Conservation (phyloP, 2,329 filamentous ascomycete species). For the Truncatella angustata region DNA sequence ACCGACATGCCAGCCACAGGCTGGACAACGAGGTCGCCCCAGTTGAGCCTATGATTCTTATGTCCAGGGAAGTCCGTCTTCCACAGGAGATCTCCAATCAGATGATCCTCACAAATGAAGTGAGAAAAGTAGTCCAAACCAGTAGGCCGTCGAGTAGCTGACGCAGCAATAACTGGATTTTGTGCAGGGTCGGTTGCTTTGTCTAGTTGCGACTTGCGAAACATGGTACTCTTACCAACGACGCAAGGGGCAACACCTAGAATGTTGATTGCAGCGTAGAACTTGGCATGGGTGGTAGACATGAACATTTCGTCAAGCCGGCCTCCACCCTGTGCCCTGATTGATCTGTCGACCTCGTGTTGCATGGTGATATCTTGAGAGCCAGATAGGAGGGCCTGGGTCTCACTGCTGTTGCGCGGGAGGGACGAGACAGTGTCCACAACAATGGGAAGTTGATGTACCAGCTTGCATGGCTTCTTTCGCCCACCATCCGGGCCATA, state of each 20-base stretch:
- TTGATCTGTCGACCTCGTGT: constrained; percentile 22
- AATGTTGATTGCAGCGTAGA: constrained; percentile 96
- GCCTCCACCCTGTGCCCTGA: constrained; percentile 61
- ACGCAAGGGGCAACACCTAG: constrained; percentile 89
- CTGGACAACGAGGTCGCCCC: constrained; percentile 85
- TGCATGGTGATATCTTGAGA: constrained; percentile 29
- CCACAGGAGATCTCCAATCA: constrained; percentile 93
- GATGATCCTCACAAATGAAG: constrained; percentile 96
- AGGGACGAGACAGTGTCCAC: constrained; percentile 63
- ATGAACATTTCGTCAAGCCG: constrained; percentile 93
- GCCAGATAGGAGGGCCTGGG: constrained; percentile 32
- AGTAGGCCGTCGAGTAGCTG: constrained; percentile 41
- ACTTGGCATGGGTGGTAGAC: constrained; percentile 90
- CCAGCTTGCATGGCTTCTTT: constrained; percentile 75
- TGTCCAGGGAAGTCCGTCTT: constrained; percentile 61
- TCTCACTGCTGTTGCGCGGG: constrained; percentile 23
- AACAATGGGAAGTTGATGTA: constrained; percentile 87
- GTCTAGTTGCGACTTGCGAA: constrained; percentile 86
- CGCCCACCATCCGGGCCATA: constrained; percentile 47
- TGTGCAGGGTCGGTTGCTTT: constrained; percentile 56
- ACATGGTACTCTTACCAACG: constrained; percentile 98
- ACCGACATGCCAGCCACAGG: constrained; percentile 83
- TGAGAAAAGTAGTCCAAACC: constrained; percentile 93
- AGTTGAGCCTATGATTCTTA: constrained; percentile 79
- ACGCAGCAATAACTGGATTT: constrained; percentile 40